These are phyloP conservation scores for Ceriops zippeliana DNA, from an alignment of 345 rosid genomes.

Conservation along the genomic window DNA sequence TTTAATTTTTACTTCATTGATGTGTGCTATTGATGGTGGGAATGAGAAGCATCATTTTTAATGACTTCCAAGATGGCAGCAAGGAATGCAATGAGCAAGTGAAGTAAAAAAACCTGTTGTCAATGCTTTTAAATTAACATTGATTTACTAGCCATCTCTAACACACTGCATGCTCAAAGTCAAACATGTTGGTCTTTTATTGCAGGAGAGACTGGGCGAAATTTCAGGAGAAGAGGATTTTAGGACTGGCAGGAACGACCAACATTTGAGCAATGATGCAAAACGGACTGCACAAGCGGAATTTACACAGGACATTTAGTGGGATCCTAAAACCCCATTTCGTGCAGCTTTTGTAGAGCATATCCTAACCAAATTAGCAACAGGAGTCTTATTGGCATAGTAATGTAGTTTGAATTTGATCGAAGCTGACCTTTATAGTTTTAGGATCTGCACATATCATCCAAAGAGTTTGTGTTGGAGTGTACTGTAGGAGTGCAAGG, in stretches of 20 bases:
- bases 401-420: slow-evolving; percentile 18
- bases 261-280: slow-evolving; percentile 36
- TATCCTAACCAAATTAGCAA: slow-evolving; percentile 25
- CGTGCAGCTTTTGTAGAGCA: not conserved
- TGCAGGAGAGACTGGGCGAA: slow-evolving; percentile 77
- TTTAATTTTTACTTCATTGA: not conserved
- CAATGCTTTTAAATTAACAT: not conserved
- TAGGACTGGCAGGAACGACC: slow-evolving; percentile 44
- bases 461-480: slow-evolving; percentile 11
- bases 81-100: no score
- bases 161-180: not conserved
- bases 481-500: slow-evolving; percentile 10
- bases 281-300: slow-evolving; percentile 23
- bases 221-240: slow-evolving; percentile 48
- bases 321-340: slow-evolving; percentile 13
- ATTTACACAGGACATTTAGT: slow-evolving; percentile 10
- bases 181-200: not conserved
- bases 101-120: no score
- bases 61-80: no score
- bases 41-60: not conserved
- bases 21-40: not conserved
- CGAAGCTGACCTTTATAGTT: slow-evolving; percentile 15
- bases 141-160: no score
- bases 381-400: slow-evolving; percentile 14
- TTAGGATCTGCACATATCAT: slow-evolving; percentile 16